Conservation (phyloP, 805 yeast species). For the Tetrapisispora phaffii region DNA sequence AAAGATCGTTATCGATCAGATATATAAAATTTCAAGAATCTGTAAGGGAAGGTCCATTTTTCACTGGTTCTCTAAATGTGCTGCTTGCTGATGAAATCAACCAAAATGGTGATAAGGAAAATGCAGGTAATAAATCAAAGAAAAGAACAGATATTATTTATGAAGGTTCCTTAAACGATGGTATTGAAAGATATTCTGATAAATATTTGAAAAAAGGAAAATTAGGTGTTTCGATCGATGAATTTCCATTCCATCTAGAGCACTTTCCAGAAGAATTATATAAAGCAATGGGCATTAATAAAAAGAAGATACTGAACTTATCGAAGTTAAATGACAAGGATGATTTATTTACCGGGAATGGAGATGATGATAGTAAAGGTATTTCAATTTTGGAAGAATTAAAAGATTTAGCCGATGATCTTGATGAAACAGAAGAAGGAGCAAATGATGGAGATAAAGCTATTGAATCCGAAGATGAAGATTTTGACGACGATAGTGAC, state of each 20-base stretch:
- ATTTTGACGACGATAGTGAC: constrained; percentile 43
- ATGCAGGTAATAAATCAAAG: constrained; percentile 8
- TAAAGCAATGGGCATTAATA: constrained; percentile 56
- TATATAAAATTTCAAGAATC: constrained; percentile 43
- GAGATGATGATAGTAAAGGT: constrained; percentile 23
- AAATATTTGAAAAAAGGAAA: constrained; percentile 60
- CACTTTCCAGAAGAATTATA: constrained; percentile 74
- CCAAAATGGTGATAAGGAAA: constrained; percentile 15
- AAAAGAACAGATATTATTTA: constrained; percentile 24
- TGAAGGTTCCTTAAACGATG: constrained; percentile 46
- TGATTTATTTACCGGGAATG: constrained; percentile 21
- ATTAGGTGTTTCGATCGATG: constrained; percentile 62
- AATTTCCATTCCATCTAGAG: constrained; percentile 62
- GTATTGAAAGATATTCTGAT: constrained; percentile 76
- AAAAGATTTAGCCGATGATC: constrained; percentile 40
- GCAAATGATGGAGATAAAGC: constrained; percentile 27
- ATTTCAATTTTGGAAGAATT: constrained; percentile 38
- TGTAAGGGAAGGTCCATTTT: constrained; percentile 59
- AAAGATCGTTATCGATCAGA: constrained; percentile 44
- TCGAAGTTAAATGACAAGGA: constrained; percentile 26
- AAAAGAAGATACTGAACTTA: constrained; percentile 40
- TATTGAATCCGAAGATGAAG: constrained; percentile 46
- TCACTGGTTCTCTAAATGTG: constrained; percentile 38
- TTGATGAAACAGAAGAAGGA: constrained; percentile 33
- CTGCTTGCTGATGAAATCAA: constrained; percentile 9